Conservation (phyloP, 2,329 filamentous ascomycete species). For the Colletotrichum sp. region DNA sequence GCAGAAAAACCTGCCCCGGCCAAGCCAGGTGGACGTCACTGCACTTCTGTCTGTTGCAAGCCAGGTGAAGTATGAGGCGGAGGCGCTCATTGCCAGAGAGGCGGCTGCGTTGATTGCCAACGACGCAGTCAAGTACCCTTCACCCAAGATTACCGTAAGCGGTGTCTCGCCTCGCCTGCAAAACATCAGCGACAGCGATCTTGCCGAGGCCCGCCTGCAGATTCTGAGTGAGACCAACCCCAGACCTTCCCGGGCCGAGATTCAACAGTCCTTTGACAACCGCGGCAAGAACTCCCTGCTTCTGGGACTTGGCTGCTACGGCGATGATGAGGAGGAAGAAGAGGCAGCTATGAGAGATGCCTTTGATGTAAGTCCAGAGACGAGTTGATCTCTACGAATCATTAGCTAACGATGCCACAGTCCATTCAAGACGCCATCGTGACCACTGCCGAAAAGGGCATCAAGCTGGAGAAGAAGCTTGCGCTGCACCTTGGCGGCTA, state of each 20-base stretch:
- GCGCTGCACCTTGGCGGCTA: slow-evolving; percentile 87
- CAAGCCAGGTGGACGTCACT: slow-evolving; percentile 73
- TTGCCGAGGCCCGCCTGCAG: slow-evolving; percentile 78
- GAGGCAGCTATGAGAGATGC: slow-evolving; percentile 67
- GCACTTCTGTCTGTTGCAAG: slow-evolving; percentile 66
- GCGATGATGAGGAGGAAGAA: slow-evolving; percentile 75
- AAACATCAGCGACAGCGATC: slow-evolving; percentile 70
- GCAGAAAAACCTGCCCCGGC: slow-evolving; percentile 82
- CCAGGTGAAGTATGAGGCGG: slow-evolving; percentile 65
- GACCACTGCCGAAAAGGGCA: slow-evolving; percentile 76
- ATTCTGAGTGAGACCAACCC: slow-evolving; percentile 73
- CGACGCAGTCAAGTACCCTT: slow-evolving; percentile 77
- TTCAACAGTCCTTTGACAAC: slow-evolving; percentile 59
- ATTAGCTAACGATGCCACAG: slow-evolving; percentile 40
- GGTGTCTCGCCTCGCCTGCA: slow-evolving; percentile 66
- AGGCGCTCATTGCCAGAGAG: slow-evolving; percentile 76
- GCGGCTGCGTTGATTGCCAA: slow-evolving; percentile 80
- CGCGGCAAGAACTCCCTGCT: slow-evolving; percentile 64
- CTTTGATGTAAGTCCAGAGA: slow-evolving; percentile 68
- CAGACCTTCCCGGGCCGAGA: slow-evolving; percentile 51
- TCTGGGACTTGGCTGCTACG: slow-evolving; percentile 82
- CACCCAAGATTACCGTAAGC: slow-evolving; percentile 70
- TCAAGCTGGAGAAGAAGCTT: slow-evolving; percentile 95
- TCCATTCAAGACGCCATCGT: slow-evolving; percentile 76
- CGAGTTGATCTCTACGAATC: background rate